Percentiles rank a stretch among this genome's conserved stretches.
Evolutionary conservation across 2,329 filamentous ascomycete genomes (phyloP).

Genomic region (Monosporascus sp.): DNA sequence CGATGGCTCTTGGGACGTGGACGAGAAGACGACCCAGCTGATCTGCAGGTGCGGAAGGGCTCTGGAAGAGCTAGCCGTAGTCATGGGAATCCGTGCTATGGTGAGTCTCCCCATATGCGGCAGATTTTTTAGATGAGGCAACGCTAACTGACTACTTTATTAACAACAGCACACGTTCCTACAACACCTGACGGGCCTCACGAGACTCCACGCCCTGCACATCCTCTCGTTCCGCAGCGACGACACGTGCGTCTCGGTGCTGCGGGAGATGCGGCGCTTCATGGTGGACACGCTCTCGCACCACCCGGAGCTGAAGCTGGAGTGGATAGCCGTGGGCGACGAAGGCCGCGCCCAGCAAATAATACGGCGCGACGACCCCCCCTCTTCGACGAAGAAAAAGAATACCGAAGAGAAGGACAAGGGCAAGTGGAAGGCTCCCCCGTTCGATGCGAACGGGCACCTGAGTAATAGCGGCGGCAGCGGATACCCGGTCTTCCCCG

Average conservation of each 20-base stretch:
- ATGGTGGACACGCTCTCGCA: slow-evolving; percentile 54
- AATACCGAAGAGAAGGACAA: slow-evolving; percentile 26
- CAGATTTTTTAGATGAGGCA: not conserved
- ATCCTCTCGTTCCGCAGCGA: slow-evolving; percentile 50
- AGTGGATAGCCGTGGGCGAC: slow-evolving; percentile 54
- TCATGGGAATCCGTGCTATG: slow-evolving; percentile 48
- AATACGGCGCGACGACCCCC: slow-evolving; percentile 28
- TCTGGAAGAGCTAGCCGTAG: slow-evolving; percentile 52
- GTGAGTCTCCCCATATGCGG: slow-evolving; percentile 35
- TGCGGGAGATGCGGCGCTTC: slow-evolving; percentile 54
- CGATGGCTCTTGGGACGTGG: slow-evolving; percentile 50
- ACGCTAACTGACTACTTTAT: slow-evolving; percentile 7
- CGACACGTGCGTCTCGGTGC: slow-evolving; percentile 52
- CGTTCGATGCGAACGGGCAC: not conserved
- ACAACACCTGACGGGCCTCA: slow-evolving; percentile 44
- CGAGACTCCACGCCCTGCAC: slow-evolving; percentile 50
- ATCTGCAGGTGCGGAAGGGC: slow-evolving; percentile 44
- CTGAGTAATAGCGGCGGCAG: slow-evolving; percentile 2
- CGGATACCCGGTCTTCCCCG: slow-evolving; percentile 23
- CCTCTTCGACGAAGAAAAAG: slow-evolving; percentile 17
- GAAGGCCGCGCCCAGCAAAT: slow-evolving; percentile 45
- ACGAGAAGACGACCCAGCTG: slow-evolving; percentile 50
- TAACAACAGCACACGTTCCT: slow-evolving; percentile 49
- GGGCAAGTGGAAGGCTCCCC: slow-evolving; percentile 29
- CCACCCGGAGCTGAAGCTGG: slow-evolving; percentile 49